These are phyloP conservation scores for Xylaria arbuscula DNA, from an alignment of 2,329 filamentous ascomycete genomes.

Conservation along the genomic window DNA sequence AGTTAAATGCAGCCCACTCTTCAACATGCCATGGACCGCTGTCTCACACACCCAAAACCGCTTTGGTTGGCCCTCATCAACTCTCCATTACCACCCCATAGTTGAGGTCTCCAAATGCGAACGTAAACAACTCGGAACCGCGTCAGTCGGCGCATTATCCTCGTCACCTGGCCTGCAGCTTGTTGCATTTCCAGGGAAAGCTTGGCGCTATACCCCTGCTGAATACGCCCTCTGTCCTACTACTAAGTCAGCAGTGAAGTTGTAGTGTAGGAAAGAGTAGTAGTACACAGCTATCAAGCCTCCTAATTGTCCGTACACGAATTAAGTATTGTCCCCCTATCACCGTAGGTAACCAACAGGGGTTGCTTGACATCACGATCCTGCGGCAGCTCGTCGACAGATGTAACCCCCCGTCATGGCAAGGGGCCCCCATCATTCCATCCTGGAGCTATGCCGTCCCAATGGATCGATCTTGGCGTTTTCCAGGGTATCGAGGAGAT, in stretches of 20 bases:
- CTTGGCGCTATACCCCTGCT: slow-evolving; percentile 15
- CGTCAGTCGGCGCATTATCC: slow-evolving; percentile 21
- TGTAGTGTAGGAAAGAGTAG: not conserved
- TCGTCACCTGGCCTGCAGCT: not conserved
- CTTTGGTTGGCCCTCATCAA: not conserved
- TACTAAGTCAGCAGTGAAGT: too few species aligned
- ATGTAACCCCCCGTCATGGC: slow-evolving; percentile 31
- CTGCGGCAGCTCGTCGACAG: slow-evolving; percentile 26
- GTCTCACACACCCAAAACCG: slow-evolving; percentile 28
- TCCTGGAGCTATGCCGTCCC: slow-evolving; percentile 31
- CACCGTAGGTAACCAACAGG: slow-evolving; percentile 23
- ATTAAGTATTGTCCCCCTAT: not conserved
- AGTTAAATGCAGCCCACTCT: slow-evolving; percentile 38
- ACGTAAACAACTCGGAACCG: slow-evolving; percentile 19
- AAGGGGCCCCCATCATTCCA: slow-evolving; percentile 22
- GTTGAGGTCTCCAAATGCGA: slow-evolving; percentile 7
- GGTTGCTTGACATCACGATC: slow-evolving; percentile 17
- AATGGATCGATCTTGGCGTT: slow-evolving; percentile 18
- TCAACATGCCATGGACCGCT: slow-evolving; percentile 6
- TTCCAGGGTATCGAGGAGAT: slow-evolving; percentile 7
- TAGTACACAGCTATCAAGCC: slow-evolving; percentile 5
- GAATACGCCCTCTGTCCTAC: not conserved
- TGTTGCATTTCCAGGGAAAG: slow-evolving; percentile 8
- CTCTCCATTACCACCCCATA: not conserved
- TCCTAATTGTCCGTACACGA: not conserved